Percentiles rank a stretch among this genome's conserved stretches.
Conservation (phyloP, 768 basidiomycete species). For the Suillus hirtellus region DNA sequence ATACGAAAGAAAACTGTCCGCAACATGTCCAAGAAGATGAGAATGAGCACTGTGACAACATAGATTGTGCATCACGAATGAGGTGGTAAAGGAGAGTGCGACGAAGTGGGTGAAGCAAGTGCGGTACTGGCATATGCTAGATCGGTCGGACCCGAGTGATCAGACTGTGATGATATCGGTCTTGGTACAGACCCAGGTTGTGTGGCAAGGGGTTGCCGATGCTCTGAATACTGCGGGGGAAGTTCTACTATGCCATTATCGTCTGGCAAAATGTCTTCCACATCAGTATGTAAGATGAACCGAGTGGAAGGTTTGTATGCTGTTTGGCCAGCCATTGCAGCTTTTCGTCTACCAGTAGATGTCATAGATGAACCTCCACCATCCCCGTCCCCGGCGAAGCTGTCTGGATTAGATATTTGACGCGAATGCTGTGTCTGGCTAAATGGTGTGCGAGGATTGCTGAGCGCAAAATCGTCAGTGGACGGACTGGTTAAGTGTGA, state of each 20-base stretch:
- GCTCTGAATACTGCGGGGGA: constrained; percentile 71
- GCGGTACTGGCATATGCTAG: constrained; percentile 18
- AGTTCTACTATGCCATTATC: constrained; percentile 64
- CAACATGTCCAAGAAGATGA: constrained; percentile 4
- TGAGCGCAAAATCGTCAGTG: not conserved
- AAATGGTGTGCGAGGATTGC: constrained; percentile 7
- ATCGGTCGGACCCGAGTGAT: constrained; percentile 10
- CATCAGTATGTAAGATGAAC: constrained; percentile 69
- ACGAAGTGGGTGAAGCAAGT: constrained; percentile 7
- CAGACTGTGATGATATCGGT: constrained; percentile 18
- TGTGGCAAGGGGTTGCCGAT: constrained; percentile 31
- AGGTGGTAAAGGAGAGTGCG: constrained; percentile 16
- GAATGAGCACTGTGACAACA: not conserved
- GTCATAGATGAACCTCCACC: constrained; percentile 24
- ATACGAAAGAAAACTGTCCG: constrained; percentile 6
- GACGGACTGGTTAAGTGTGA: constrained; percentile 14
- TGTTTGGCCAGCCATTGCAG: constrained; percentile 50
- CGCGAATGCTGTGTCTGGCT: constrained; percentile 18
- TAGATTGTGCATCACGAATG: constrained; percentile 10
- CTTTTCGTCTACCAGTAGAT: constrained; percentile 52
- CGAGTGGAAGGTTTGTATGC: constrained; percentile 46
- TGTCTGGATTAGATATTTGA: constrained; percentile 23
- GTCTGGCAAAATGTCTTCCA: constrained; percentile 53
- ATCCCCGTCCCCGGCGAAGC: constrained; percentile 22
- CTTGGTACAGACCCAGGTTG: constrained; percentile 10